These are phyloP conservation scores for Trypanosoma platydactyli DNA, from an alignment of 208 protist genomes.

Conservation along the genomic window DNA sequence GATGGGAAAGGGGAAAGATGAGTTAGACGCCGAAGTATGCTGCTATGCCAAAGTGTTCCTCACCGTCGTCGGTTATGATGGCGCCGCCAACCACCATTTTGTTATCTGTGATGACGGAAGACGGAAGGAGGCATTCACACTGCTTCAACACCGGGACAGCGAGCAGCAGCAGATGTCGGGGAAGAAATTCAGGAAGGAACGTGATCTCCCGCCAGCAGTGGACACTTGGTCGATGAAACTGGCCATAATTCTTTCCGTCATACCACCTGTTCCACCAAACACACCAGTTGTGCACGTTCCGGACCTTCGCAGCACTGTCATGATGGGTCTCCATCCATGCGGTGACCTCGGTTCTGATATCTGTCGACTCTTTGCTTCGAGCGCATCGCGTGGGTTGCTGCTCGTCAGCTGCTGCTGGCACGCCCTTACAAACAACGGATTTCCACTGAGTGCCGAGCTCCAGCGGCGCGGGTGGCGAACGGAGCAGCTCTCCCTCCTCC, in stretches of 20 bases:
- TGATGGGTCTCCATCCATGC: constrained; percentile 86
- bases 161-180: background rate
- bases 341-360: constrained; percentile 86
- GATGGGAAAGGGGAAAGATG: constrained; percentile 2
- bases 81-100: constrained; percentile 45
- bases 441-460: constrained; percentile 71
- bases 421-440: constrained; percentile 61
- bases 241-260: constrained; percentile 41
- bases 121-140: constrained; percentile 18
- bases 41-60: constrained; percentile 18
- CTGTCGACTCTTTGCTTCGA: constrained; percentile 64
- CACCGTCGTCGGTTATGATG: constrained; percentile 68
- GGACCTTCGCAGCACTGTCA: constrained; percentile 59
- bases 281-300: constrained; percentile 57
- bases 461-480: constrained; percentile 45
- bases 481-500: constrained; percentile 59
- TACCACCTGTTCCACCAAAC: constrained; percentile 30
- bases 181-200: background rate
- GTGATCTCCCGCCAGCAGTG: constrained; percentile 26
- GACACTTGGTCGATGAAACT: constrained; percentile 22
- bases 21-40: background rate
- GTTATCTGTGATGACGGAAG: constrained; percentile 35
- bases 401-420: constrained; percentile 93
- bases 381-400: constrained; percentile 55
- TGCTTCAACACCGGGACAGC: constrained; percentile 1